Percentiles rank a stretch among this genome's conserved stretches.
Conservation (phyloP, 2,329 filamentous ascomycete species). For the Pseudohalonectria lignicola region DNA sequence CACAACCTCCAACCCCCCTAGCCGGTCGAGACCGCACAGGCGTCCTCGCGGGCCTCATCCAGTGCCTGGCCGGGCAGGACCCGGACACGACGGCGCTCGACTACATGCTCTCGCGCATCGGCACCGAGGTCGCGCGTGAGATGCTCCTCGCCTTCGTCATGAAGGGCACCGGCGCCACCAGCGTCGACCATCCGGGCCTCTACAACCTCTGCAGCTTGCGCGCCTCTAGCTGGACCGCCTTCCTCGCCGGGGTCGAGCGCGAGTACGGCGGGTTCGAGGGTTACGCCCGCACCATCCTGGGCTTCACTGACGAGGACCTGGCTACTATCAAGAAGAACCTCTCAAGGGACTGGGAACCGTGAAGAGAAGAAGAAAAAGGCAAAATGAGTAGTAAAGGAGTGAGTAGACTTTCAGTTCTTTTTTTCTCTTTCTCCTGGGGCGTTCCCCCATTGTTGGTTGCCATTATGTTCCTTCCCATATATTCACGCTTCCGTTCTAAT, state of each 20-base stretch:
- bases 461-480: too few relatives aligned
- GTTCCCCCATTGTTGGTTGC: too few relatives aligned
- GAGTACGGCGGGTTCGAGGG: conserved; percentile 36
- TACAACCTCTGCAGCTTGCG: conserved; percentile 33
- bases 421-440: too few relatives aligned
- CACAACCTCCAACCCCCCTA: conserved; percentile 10
- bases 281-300: conserved; percentile 32
- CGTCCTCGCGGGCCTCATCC: conserved; percentile 36
- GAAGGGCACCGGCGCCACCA: conserved; percentile 21
- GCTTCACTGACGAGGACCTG: conserved; percentile 33
- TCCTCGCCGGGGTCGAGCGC: conserved; percentile 28
- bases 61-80: conserved; percentile 34
- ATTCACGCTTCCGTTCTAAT: too few relatives aligned
- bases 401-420: too few relatives aligned
- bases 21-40: conserved; percentile 45
- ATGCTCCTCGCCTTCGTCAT: conserved; percentile 31
- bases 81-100: conserved; percentile 31
- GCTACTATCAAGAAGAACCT: conserved; percentile 35
- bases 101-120: conserved; percentile 43
- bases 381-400: neutral
- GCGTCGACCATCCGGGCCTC: conserved; percentile 33
- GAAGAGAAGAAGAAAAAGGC: neutral
- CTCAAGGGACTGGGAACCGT: neutral
- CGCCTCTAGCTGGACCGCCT: conserved; percentile 31
- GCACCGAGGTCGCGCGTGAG: conserved; percentile 37